phyloP scores from a whole-genome alignment of 345 rosid genomes.

The Euphorbia tirucalli region DNA sequence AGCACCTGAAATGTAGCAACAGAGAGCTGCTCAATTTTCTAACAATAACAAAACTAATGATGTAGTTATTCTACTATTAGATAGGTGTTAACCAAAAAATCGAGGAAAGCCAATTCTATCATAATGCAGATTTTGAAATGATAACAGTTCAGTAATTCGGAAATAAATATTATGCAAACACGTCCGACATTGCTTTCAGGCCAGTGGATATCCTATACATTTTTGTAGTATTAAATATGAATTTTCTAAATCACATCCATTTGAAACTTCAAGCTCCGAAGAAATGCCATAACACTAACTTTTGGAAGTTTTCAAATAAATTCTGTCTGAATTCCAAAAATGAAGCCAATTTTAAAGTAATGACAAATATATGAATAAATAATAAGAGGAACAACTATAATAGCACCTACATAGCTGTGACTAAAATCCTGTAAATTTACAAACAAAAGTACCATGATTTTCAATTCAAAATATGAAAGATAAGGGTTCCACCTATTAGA shows the following conservation, averaged over 20 bases:
- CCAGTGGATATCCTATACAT: no score
- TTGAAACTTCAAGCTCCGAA: not conserved
- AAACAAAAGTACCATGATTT: not conserved
- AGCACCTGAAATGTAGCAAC: conserved; percentile 54
- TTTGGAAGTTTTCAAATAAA: not conserved
- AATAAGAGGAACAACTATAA: not conserved
- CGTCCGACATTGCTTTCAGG: not conserved
- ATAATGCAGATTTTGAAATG: not conserved
- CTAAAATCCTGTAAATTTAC: conserved; percentile 2
- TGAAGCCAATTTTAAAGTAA: not conserved
- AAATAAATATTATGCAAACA: not conserved
- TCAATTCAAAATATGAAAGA: not conserved
- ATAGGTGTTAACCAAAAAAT: not conserved
- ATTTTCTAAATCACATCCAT: not conserved
- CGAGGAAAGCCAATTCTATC: not conserved
- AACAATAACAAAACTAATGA: no score
- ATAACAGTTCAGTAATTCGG: not conserved
- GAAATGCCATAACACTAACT: not conserved
- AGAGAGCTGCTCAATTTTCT: not conserved
- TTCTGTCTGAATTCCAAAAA: not conserved
- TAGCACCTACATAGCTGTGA: not conserved
- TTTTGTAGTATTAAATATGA: not conserved
- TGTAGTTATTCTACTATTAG: conserved; percentile 2
- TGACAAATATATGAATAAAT: not conserved
- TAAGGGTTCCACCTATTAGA: conserved; percentile 62